Evolutionary conservation across 1,139 yeast genomes (phyloP).

Genomic region (Candida sanyaensis): DNA sequence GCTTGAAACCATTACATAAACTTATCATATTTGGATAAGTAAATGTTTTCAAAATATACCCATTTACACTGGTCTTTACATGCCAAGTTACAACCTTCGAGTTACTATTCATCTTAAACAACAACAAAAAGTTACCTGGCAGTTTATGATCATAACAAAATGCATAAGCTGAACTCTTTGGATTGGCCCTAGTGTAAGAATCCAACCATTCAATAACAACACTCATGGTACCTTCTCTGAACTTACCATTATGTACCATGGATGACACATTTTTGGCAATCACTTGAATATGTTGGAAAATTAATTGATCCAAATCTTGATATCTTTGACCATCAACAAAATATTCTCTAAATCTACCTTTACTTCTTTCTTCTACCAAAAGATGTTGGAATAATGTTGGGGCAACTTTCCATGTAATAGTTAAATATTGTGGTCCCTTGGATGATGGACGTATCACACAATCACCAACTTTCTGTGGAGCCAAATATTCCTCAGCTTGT

Average conservation of each 20-base stretch:
- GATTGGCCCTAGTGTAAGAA: conserved; percentile 88
- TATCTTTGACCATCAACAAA: conserved; percentile 71
- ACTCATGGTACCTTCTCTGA: conserved; percentile 75
- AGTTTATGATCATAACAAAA: conserved; percentile 88
- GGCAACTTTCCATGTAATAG: conserved; percentile 96
- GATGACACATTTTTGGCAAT: conserved; percentile 83
- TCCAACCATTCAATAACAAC: conserved; percentile 89
- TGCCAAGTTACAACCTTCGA: conserved; percentile 85
- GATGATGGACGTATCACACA: conserved; percentile 95
- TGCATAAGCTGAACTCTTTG: conserved; percentile 86
- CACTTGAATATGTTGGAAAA: conserved; percentile 84
- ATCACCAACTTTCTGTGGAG: conserved; percentile 88
- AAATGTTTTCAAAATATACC: conserved; percentile 76
- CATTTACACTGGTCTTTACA: conserved; percentile 84
- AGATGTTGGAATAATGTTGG: conserved; percentile 90
- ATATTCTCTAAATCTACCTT: conserved; percentile 60
- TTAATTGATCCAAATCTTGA: conserved; percentile 89
- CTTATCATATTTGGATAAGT: conserved; percentile 85
- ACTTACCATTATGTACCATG: conserved; percentile 85
- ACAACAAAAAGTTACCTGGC: conserved; percentile 88
- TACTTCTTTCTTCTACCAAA: conserved; percentile 71
- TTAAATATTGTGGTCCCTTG: conserved; percentile 81
- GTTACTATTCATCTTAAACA: conserved; percentile 75
- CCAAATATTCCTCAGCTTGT: conserved; percentile 93
- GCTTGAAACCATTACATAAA: conserved; percentile 92